Evolutionary conservation across 2,329 filamentous ascomycete species (phyloP), one percentile per base, ranked within the genome.

Genomic region (Colletotrichum australisinense): DNA sequence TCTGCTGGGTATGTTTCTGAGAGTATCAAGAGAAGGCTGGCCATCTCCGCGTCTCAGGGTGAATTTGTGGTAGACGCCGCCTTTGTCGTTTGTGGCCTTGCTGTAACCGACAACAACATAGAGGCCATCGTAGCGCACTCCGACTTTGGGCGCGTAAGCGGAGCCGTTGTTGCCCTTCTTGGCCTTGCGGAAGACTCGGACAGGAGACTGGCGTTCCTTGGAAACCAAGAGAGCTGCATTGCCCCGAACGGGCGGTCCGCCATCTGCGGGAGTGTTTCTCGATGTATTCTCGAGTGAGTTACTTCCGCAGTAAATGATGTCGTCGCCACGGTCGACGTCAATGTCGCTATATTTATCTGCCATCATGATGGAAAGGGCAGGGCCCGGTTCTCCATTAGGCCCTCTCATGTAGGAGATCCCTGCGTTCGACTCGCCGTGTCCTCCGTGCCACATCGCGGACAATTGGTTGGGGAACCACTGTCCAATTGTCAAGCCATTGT

Each of bases 381-480:
- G 16, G 6, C 42, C 42, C 1, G 16, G 16, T 8, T 46, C 16
- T 0, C 90, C 90, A 58, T 0, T 26, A 4, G 1, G 14, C 0
- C 77, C 77, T 1, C 75, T 77, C 6, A 81, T 81, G 3, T 90
- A 89, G 24, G 79, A 84, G 46, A 93, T 92, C 3, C 88, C 88
- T 2, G 81, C 85, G 76, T 87, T 82, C 0, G 81, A 74, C 0
- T 79, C 74, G 2, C 88, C 89, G 75, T 91, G 90, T 0, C 87
- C 88, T 4, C 89, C 89, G 67, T 88, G 84, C 14, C 87, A 85
- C 0, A 90, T 78, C 0, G 87, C 84, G 11, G 83, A 85, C 0
- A 88, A 79, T 73, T 89, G 88, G 0, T 83, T 82, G 0, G 89
- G 88, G 84, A 85, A 91, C 89, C 89, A 91, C 35, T 86, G 76